Conservation (phyloP, 2,329 filamentous ascomycete species). For the Calonectria naviculata region DNA sequence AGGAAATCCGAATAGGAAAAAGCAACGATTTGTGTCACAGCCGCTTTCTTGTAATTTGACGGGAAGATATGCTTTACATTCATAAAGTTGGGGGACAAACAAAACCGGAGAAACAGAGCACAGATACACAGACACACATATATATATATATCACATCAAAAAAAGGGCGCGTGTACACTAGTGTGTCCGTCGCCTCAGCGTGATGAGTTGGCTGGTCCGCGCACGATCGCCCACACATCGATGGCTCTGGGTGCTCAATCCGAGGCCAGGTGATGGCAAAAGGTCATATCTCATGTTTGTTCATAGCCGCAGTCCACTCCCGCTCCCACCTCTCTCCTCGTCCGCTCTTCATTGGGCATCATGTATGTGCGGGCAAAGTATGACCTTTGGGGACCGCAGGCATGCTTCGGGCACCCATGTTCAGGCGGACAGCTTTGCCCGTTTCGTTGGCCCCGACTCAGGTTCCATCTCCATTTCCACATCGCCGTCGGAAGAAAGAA, state of each 20-base stretch:
- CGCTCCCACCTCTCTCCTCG: not conserved
- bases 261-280: conserved; percentile 6
- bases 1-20: conserved; percentile 1
- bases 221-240: conserved; percentile 6
- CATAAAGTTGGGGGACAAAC: not conserved
- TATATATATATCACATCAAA: conserved; percentile 8
- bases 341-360: not conserved
- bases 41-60: not conserved
- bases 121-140: not conserved
- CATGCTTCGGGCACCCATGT: not conserved
- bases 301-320: conserved; percentile 1
- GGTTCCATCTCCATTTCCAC: conserved; percentile 42
- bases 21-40: not conserved
- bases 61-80: not conserved
- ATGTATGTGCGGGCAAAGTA: not conserved
- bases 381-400: not conserved
- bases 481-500: conserved; percentile 40
- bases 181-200: conserved; percentile 11
- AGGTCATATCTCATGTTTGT: conserved; percentile 16
- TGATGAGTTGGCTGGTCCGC: conserved; percentile 7
- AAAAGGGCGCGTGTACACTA: conserved; percentile 6
- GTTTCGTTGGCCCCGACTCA: conserved; percentile 43
- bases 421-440: conserved; percentile 39
- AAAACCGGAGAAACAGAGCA: not conserved
- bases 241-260: not conserved